These are phyloP conservation scores for Candida ovalis DNA, from an alignment of 805 yeast genomes.

Conservation along the genomic window DNA sequence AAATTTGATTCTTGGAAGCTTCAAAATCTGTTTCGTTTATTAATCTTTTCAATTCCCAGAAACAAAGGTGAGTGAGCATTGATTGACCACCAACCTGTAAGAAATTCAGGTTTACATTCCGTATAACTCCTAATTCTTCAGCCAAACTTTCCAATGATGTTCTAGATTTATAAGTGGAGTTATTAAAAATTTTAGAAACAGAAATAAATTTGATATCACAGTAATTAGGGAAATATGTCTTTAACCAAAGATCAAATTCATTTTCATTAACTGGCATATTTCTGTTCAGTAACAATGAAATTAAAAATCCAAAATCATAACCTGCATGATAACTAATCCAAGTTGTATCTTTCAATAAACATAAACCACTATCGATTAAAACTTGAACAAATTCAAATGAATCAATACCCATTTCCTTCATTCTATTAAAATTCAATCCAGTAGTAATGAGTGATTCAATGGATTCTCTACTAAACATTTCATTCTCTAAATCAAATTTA, in stretches of 20 bases:
- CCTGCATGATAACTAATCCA: slow-evolving; percentile 96
- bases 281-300: slow-evolving; percentile 70
- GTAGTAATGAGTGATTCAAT: slow-evolving; percentile 74
- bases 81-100: slow-evolving; percentile 62
- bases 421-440: slow-evolving; percentile 76
- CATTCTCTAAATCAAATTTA: slow-evolving; percentile 66
- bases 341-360: slow-evolving; percentile 62
- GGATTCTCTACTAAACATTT: slow-evolving; percentile 87
- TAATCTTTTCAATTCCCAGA: slow-evolving; percentile 47
- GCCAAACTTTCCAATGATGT: slow-evolving; percentile 60
- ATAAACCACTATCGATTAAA: slow-evolving; percentile 80
- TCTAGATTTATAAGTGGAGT: slow-evolving; percentile 24
- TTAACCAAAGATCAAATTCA: slow-evolving; percentile 70
- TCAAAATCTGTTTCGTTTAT: slow-evolving; percentile 18
- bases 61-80: slow-evolving; percentile 59
- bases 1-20: slow-evolving; percentile 25
- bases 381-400: slow-evolving; percentile 78
- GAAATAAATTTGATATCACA: slow-evolving; percentile 71
- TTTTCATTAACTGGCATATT: slow-evolving; percentile 76
- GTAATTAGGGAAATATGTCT: slow-evolving; percentile 72
- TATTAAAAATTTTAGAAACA: slow-evolving; percentile 20
- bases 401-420: slow-evolving; percentile 73
- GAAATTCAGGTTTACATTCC: slow-evolving; percentile 45
- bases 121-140: slow-evolving; percentile 66
- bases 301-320: slow-evolving; percentile 87